These are phyloP conservation scores for Tricholoma saponaceum DNA, from an alignment of 768 basidiomycete genomes.

Conservation along the genomic window DNA sequence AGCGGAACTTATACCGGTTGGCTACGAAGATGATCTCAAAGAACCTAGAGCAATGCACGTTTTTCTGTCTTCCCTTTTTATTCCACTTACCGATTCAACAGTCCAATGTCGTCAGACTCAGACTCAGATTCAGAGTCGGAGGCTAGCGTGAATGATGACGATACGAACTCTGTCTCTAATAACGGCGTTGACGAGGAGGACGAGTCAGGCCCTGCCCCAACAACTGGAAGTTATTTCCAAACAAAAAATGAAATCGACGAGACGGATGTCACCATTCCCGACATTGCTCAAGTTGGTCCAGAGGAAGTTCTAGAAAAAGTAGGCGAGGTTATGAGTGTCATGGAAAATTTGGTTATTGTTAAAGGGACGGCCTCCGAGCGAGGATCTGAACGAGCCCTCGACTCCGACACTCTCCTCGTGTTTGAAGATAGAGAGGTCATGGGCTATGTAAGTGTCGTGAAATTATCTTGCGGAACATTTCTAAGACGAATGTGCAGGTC, in stretches of 20 bases:
- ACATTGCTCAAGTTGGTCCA: slow-evolving; percentile 55
- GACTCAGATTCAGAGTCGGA: slow-evolving; percentile 37
- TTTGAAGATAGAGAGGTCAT: slow-evolving; percentile 87
- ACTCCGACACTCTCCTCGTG: slow-evolving; percentile 87
- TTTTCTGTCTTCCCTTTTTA: slow-evolving; percentile 8
- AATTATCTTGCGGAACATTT: slow-evolving; percentile 2
- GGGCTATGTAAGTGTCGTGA: slow-evolving; percentile 66
- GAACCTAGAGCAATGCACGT: slow-evolving; percentile 14
- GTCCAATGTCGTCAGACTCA: slow-evolving; percentile 6
- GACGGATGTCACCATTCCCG: slow-evolving; percentile 55
- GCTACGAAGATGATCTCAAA: slow-evolving; percentile 34
- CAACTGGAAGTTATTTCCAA: slow-evolving; percentile 42
- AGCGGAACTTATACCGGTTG: slow-evolving; percentile 44
- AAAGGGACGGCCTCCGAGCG: slow-evolving; percentile 49
- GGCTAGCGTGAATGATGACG: slow-evolving; percentile 24
- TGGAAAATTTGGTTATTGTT: slow-evolving; percentile 72
- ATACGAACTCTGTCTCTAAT: slow-evolving; percentile 11
- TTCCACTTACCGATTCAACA: slow-evolving; percentile 2
- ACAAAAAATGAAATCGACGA: slow-evolving; percentile 72
- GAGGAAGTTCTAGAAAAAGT: slow-evolving; percentile 70
- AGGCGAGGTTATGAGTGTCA: slow-evolving; percentile 73
- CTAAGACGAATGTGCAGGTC: slow-evolving; percentile 45
- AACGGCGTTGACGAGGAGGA: slow-evolving; percentile 52
- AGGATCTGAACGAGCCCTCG: slow-evolving; percentile 64
- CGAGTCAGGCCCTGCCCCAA: slow-evolving; percentile 35